A percentile compares a stretch with the other conserved stretches of the same genome.
Conservation (phyloP, 139 green algal species). For the Chlorella vulgaris region DNA sequence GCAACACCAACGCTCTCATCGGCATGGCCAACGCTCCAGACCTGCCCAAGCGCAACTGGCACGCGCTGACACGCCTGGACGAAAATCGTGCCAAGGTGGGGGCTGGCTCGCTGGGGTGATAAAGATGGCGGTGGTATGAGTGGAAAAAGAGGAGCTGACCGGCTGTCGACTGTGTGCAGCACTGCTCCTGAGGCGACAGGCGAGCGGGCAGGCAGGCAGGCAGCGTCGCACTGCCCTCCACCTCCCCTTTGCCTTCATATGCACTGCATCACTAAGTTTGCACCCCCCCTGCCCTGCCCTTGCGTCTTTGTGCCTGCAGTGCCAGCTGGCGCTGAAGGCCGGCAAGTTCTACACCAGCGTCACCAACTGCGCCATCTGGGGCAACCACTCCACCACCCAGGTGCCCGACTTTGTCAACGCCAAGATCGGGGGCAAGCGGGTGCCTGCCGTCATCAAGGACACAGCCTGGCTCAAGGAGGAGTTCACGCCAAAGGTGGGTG, state of each 20-base stretch:
- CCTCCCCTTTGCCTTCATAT: too few relatives aligned
- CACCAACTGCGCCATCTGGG: conserved; percentile 85
- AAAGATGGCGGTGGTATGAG: neutral
- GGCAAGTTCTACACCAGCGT: conserved; percentile 91
- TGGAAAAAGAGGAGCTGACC: too few relatives aligned
- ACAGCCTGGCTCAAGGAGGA: conserved; percentile 78
- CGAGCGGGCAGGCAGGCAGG: too few relatives aligned
- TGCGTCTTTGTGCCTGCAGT: conserved; percentile 42
- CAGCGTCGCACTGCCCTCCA: too few relatives aligned
- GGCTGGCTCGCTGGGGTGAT: neutral
- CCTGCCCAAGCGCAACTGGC: conserved; percentile 85
- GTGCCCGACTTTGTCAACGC: conserved; percentile 96
- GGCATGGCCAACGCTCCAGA: conserved; percentile 84
- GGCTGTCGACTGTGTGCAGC: too few relatives aligned
- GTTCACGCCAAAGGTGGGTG: conserved; percentile 78
- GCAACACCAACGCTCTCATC: conserved; percentile 94
- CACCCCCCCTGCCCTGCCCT: too few relatives aligned
- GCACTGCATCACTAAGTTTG: too few relatives aligned
- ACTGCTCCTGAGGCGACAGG: too few relatives aligned
- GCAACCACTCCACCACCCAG: conserved; percentile 96
- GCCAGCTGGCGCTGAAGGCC: conserved; percentile 88
- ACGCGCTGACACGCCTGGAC: conserved; percentile 82
- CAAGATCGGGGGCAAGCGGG: conserved; percentile 71
- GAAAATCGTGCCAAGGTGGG: conserved; percentile 85
- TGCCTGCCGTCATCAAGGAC: conserved; percentile 69